Evolutionary conservation across 1,284 basidiomycete species (phyloP), one percentile per base, ranked within the genome.

Genomic region (Hypsizygus ulmarius): DNA sequence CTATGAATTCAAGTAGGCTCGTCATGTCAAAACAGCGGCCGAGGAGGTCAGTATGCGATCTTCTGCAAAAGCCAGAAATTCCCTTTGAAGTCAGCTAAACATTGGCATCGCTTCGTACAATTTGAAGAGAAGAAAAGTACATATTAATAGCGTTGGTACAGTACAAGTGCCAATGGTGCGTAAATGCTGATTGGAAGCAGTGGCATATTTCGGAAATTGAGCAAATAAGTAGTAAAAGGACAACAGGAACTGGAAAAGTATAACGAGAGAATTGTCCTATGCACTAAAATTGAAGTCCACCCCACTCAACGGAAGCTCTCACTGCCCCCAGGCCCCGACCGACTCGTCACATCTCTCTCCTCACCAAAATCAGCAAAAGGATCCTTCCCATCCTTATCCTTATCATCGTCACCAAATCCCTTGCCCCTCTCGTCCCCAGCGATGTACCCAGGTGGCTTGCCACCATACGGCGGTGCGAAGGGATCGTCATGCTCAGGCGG

Each of bases 331-430:
- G 53, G 58, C 10, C 50, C 53, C n/a, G 60, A 54, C 25, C 60
- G 52, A 52, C 60, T 59, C 2, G 60, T 59, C 19, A 59, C 57
- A 52, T 63, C 60, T 43, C 61, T 57, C 43, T 62, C 61, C 16
- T 51, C 51, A 8, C 49, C 71, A 45, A 69, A 50, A 40, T 78
- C 73, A n/a, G 66, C 65, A 48, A 78, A 79, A 38, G 76, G 76
- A 57, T 77, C 64, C 47, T 62, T 59, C 33, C 49, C 55, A 41
- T 68, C 53, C n/a, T 5, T 34, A 25, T 47, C 50, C 28, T 43
- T 25, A 7, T 25, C 21, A 25, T 25, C 21, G 7, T 25, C 21
- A 25, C 21, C 21, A 7, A 25, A 25, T 25, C 21, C 21, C 21
- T 25, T 62, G 14, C 57, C 60, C 44, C 61, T 59, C 16, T 53